phyloP scores from a whole-genome alignment of 2,329 filamentous ascomycete species.

The Aspergillus vadensis region DNA sequence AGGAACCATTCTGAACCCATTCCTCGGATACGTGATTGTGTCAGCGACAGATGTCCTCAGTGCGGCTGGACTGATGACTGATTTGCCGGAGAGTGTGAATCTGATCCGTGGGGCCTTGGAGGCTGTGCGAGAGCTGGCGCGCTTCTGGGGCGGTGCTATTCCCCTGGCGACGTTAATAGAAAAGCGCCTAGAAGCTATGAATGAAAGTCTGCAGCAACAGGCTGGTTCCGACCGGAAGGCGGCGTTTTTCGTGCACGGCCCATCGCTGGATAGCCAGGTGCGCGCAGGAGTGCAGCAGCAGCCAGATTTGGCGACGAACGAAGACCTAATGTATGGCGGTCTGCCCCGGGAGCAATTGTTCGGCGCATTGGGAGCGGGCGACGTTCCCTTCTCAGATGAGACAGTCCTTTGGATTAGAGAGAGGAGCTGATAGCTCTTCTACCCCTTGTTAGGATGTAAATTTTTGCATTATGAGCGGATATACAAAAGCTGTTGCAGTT shows the following conservation, averaged over 20 bases:
- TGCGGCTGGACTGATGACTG: conserved; percentile 57
- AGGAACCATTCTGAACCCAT: conserved; percentile 57
- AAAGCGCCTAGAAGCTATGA: conserved; percentile 49
- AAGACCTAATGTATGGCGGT: conserved; percentile 49
- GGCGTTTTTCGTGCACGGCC: conserved; percentile 40
- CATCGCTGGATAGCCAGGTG: conserved; percentile 44
- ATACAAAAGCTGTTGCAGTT: conserved; percentile 4
- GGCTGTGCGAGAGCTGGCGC: conserved; percentile 58
- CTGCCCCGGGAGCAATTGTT: conserved; percentile 32
- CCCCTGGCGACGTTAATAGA: conserved; percentile 55
- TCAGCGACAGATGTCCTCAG: conserved; percentile 68
- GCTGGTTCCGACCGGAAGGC: conserved; percentile 35
- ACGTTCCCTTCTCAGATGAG: conserved; percentile 25
- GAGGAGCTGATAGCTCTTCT: conserved; percentile 6
- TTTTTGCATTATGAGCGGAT: not conserved
- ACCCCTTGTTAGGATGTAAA: not conserved
- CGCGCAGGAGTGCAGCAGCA: conserved; percentile 27
- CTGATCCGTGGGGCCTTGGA: conserved; percentile 57
- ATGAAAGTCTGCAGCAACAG: conserved; percentile 39
- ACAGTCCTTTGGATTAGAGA: conserved; percentile 33
- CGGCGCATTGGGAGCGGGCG: conserved; percentile 35
- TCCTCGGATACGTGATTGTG: conserved; percentile 63
- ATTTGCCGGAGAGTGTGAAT: conserved; percentile 56
- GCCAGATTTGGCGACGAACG: conserved; percentile 27
- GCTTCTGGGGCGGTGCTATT: conserved; percentile 62